These are phyloP conservation scores for Microthlaspi erraticum DNA, from an alignment of 345 rosid genomes.

Conservation along the genomic window DNA sequence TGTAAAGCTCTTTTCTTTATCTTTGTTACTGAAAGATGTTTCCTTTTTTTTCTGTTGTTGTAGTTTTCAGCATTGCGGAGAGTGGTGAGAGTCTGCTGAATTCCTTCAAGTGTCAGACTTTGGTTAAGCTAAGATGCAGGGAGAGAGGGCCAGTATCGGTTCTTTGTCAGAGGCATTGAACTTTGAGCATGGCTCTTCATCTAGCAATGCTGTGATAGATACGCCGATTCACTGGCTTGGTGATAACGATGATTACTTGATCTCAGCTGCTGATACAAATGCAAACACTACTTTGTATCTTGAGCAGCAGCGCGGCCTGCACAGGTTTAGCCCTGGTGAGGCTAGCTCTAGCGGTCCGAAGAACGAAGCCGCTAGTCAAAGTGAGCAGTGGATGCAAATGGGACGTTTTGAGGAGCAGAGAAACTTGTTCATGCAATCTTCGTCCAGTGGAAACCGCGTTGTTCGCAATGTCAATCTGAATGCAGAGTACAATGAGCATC, in stretches of 20 bases:
- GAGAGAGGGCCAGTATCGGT: conserved; percentile 76
- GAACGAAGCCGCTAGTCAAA: conserved; percentile 46
- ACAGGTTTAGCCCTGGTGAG: conserved; percentile 54
- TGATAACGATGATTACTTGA: conserved; percentile 57
- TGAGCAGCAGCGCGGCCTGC: conserved; percentile 58
- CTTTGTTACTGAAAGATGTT: conserved; percentile 12
- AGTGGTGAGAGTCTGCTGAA: conserved; percentile 41
- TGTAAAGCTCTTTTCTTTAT: conserved; percentile 1
- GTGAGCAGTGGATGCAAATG: conserved; percentile 51
- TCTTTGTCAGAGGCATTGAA: conserved; percentile 74
- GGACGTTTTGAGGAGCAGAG: conserved; percentile 60
- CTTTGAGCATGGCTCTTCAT: conserved; percentile 80
- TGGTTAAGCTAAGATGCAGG: conserved; percentile 68
- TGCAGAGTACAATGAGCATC: conserved; percentile 59
- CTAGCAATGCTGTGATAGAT: conserved; percentile 61
- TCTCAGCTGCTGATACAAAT: conserved; percentile 52
- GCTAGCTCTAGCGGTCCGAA: conserved; percentile 50
- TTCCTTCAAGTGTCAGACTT: conserved; percentile 23
- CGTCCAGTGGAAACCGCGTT: conserved; percentile 47
- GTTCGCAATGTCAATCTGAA: conserved; percentile 61
- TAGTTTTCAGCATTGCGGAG: conserved; percentile 27
- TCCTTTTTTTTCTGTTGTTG: background rate
- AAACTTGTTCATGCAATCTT: conserved; percentile 51
- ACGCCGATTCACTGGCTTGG: conserved; percentile 69
- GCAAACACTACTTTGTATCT: conserved; percentile 49